These are phyloP conservation scores for Penicillium sp. DNA, from an alignment of 2,329 filamentous ascomycete genomes.

Conservation along the genomic window DNA sequence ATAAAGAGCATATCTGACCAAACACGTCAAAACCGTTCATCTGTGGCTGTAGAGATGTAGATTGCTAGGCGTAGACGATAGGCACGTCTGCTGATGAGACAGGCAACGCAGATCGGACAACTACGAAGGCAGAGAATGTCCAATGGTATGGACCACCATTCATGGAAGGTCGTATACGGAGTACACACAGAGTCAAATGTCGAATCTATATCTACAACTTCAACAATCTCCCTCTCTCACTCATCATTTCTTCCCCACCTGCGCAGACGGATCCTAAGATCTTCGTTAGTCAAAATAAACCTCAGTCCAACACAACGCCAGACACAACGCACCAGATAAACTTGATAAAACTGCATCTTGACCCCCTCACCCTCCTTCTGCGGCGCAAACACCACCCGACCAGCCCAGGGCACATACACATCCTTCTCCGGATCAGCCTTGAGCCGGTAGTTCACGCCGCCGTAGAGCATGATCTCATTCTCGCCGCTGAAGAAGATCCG, in stretches of 20 bases:
- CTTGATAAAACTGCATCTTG: constrained; percentile 45
- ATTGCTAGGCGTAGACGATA: neutral
- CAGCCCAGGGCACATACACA: constrained; percentile 42
- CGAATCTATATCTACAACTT: neutral
- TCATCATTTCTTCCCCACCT: constrained; percentile 36
- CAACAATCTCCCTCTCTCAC: neutral
- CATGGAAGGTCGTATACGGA: neutral
- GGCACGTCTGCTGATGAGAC: neutral
- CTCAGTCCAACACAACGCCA: neutral
- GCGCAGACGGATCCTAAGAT: constrained; percentile 36
- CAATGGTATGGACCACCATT: neutral
- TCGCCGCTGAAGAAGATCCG: constrained; percentile 37
- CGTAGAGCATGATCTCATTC: constrained; percentile 42
- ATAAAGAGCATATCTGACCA: constrained; percentile 34
- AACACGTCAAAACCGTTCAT: constrained; percentile 28
- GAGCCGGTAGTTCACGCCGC: constrained; percentile 39
- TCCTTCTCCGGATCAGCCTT: constrained; percentile 33
- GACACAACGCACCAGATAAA: constrained; percentile 39
- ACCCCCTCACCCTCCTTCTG: constrained; percentile 23
- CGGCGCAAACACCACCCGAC: constrained; percentile 37
- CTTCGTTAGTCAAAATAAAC: constrained; percentile 7
- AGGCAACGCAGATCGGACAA: neutral
- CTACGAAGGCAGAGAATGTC: neutral
- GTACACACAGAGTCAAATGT: neutral
- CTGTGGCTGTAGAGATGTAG: constrained; percentile 6